Conservation (phyloP, 2,329 filamentous ascomycete species). For the Colletotrichum tamarilloi region DNA sequence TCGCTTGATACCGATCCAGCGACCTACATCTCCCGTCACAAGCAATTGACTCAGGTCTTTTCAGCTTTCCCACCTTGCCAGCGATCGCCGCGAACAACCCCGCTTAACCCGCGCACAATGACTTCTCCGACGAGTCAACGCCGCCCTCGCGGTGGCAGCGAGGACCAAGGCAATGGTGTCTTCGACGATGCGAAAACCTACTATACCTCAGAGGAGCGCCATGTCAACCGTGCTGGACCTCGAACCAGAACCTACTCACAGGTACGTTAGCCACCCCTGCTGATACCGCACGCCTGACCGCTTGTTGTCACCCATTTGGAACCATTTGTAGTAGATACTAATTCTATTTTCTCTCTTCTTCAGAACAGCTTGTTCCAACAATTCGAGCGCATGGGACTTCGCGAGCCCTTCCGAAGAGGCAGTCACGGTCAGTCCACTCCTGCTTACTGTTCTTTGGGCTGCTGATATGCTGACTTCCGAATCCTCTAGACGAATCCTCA, state of each 20-base stretch:
- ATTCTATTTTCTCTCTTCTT: background rate
- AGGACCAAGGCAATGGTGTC: constrained; percentile 56
- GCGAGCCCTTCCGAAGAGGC: constrained; percentile 67
- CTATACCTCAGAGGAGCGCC: constrained; percentile 67
- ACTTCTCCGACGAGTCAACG: constrained; percentile 35
- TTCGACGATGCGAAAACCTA: constrained; percentile 70
- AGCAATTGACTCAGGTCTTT: constrained; percentile 9
- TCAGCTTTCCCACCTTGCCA: constrained; percentile 3
- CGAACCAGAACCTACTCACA: constrained; percentile 69
- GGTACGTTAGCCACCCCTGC: constrained; percentile 45
- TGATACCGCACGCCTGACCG: constrained; percentile 6
- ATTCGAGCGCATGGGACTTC: constrained; percentile 61
- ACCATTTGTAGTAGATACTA: constrained; percentile 9
- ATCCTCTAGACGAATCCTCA: constrained; percentile 74
- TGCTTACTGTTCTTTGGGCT: background rate
- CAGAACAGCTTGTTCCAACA: constrained; percentile 66
- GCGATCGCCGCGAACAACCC: background rate
- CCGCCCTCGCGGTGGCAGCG: constrained; percentile 50
- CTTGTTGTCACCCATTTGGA: background rate
- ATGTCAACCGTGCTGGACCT: constrained; percentile 58
- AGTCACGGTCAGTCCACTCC: constrained; percentile 62
- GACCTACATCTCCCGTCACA: background rate
- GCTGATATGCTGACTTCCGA: background rate
- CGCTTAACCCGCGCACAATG: constrained; percentile 25
- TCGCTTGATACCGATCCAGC: background rate